Percentiles rank a stretch among this genome's conserved stretches.
Evolutionary conservation across 305 asterid species (phyloP).

Genomic region (Fraxinus dipetala): DNA sequence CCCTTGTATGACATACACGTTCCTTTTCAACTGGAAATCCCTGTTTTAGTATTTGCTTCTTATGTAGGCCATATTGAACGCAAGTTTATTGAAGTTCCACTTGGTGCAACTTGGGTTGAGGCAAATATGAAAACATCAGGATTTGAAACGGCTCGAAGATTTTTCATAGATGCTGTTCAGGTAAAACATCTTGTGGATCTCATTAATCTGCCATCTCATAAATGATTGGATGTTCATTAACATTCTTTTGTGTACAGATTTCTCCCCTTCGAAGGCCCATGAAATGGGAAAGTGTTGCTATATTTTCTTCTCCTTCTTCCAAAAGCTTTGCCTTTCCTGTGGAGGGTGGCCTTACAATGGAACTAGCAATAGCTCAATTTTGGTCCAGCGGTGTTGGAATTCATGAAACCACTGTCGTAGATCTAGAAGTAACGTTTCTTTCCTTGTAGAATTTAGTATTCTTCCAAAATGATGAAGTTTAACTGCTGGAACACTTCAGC

Average conservation of each 20-base stretch:
- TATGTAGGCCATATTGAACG: constrained; percentile 78
- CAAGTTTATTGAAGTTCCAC: constrained; percentile 81
- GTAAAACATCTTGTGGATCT: constrained; percentile 36
- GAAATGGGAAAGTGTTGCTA: constrained; percentile 81
- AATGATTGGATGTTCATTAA: constrained; percentile 27
- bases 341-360: constrained; percentile 91
- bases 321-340: constrained; percentile 80
- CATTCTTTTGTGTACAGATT: constrained; percentile 52
- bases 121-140: constrained; percentile 83
- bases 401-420: constrained; percentile 69
- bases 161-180: constrained; percentile 86
- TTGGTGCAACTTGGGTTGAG: constrained; percentile 97
- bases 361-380: constrained; percentile 88
- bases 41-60: constrained; percentile 25
- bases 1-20: not conserved
- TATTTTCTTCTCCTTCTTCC: constrained; percentile 91
- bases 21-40: constrained; percentile 19
- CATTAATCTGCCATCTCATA: constrained; percentile 14
- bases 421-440: constrained; percentile 67
- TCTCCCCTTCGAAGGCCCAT: constrained; percentile 84
- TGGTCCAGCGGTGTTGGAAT: constrained; percentile 98
- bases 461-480: constrained; percentile 14
- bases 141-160: constrained; percentile 81
- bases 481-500: not conserved
- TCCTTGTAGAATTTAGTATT: constrained; percentile 13